These are phyloP conservation scores for Podospora pseudocomata DNA, from an alignment of 495 filamentous ascomycete species.

Conservation along the genomic window DNA sequence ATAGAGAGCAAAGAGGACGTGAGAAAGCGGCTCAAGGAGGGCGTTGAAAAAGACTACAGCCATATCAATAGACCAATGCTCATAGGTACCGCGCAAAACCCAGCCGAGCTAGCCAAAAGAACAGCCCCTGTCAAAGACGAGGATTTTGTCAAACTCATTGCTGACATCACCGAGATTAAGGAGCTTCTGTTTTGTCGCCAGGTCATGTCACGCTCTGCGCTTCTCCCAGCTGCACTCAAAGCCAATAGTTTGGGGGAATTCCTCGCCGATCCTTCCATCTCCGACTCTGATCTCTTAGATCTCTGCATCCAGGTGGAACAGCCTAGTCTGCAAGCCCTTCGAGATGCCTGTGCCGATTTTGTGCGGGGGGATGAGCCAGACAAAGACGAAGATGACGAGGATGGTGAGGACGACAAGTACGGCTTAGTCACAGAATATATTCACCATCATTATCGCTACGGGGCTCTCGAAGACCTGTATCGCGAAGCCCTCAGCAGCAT, in stretches of 20 bases:
- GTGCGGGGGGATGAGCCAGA: slow-evolving; percentile 38
- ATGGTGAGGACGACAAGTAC: slow-evolving; percentile 16
- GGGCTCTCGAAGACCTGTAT: slow-evolving; percentile 19
- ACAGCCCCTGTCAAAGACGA: slow-evolving; percentile 40
- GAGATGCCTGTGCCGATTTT: slow-evolving; percentile 54
- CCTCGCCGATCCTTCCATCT: slow-evolving; percentile 40
- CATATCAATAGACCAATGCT: slow-evolving; percentile 35
- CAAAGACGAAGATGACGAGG: slow-evolving; percentile 22
- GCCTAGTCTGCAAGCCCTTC: slow-evolving; percentile 45
- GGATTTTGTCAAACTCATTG: slow-evolving; percentile 41
- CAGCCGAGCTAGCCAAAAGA: slow-evolving; percentile 32
- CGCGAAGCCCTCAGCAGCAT: slow-evolving; percentile 1
- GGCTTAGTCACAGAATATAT: slow-evolving; percentile 24
- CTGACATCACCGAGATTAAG: slow-evolving; percentile 50
- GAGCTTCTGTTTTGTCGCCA: slow-evolving; percentile 50
- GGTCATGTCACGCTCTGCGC: slow-evolving; percentile 44
- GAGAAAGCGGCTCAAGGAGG: slow-evolving; percentile 38
- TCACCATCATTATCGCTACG: slow-evolving; percentile 25
- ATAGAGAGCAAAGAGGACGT: slow-evolving; percentile 44
- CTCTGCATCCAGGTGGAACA: slow-evolving; percentile 47
- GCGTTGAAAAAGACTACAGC: slow-evolving; percentile 37
- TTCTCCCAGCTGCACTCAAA: slow-evolving; percentile 44
- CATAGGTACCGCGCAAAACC: slow-evolving; percentile 39
- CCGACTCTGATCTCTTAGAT: slow-evolving; percentile 45
- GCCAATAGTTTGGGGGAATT: slow-evolving; percentile 48